Conservation (phyloP, 2,329 filamentous ascomycete species). For the Claviceps capensis region DNA sequence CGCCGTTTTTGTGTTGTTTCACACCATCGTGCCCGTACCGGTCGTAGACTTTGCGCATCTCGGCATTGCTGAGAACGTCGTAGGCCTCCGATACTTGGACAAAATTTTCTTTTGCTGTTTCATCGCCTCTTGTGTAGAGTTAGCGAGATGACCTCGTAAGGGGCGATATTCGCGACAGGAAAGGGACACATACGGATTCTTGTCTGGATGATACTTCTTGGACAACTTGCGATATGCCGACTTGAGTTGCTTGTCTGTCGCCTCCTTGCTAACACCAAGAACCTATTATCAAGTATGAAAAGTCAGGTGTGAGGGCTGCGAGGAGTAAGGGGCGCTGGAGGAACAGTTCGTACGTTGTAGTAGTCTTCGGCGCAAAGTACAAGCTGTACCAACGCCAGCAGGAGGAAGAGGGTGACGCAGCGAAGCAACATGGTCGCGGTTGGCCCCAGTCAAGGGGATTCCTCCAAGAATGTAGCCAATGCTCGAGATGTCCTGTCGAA, state of each 20-base stretch:
- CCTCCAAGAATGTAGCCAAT: background rate
- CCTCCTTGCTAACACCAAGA: constrained; percentile 65
- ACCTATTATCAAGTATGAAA: constrained; percentile 33
- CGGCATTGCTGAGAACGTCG: constrained; percentile 70
- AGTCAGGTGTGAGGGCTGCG: background rate
- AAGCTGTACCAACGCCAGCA: constrained; percentile 40
- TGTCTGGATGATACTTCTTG: constrained; percentile 95
- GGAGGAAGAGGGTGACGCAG: constrained; percentile 34
- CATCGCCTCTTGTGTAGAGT: constrained; percentile 46
- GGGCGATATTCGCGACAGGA: background rate
- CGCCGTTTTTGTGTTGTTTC: constrained; percentile 63
- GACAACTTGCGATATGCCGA: constrained; percentile 81
- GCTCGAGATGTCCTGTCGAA: background rate
- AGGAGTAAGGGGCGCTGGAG: background rate
- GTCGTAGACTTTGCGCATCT: constrained; percentile 83
- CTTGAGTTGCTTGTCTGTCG: constrained; percentile 81
- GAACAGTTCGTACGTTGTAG: constrained; percentile 48
- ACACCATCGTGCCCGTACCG: constrained; percentile 86
- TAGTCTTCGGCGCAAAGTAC: constrained; percentile 55
- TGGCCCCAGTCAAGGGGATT: constrained; percentile 7
- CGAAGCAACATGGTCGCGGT: constrained; percentile 35
- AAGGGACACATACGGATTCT: constrained; percentile 64
- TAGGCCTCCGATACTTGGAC: constrained; percentile 92
- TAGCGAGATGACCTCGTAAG: background rate
- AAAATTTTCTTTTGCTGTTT: constrained; percentile 76